Percentiles rank a stretch among this genome's conserved stretches.
These are phyloP conservation scores for Simplicillium sp. DNA, from an alignment of 2,329 filamentous ascomycete species.

Conservation along the genomic window DNA sequence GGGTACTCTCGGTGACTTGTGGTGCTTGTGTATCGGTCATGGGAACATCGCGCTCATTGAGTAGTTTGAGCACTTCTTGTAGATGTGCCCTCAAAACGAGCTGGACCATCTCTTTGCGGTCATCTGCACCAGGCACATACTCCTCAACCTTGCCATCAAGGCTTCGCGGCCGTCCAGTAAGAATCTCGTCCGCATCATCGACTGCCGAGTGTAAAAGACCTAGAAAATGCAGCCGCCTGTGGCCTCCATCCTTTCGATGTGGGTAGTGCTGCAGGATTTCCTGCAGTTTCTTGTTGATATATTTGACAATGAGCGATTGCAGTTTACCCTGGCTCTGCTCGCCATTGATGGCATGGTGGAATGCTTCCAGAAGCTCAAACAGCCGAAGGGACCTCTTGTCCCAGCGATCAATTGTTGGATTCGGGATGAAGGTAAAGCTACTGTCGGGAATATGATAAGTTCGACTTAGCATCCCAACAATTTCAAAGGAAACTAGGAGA, in stretches of 20 bases:
- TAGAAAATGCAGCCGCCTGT: conserved; percentile 23
- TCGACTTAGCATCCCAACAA: conserved; percentile 47
- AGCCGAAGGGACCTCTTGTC: conserved; percentile 38
- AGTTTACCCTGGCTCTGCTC: conserved; percentile 9
- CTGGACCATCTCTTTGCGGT: conserved; percentile 26
- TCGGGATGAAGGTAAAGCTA: conserved; percentile 44
- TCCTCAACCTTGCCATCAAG: background rate
- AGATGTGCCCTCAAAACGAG: conserved; percentile 39
- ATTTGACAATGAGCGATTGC: conserved; percentile 13
- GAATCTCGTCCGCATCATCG: conserved; percentile 30
- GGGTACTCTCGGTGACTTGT: conserved; percentile 9
- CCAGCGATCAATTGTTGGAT: conserved; percentile 46
- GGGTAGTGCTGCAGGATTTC: conserved; percentile 13
- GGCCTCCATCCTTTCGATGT: conserved; percentile 8
- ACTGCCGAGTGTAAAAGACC: conserved; percentile 29
- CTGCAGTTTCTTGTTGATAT: conserved; percentile 16
- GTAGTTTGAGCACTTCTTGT: conserved; percentile 35
- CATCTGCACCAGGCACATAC: conserved; percentile 2
- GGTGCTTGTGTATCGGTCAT: conserved; percentile 13
- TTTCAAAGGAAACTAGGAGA: conserved; percentile 43
- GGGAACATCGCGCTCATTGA: conserved; percentile 30
- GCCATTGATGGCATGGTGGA: conserved; percentile 17
- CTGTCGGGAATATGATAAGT: conserved; percentile 39
- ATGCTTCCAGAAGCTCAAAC: conserved; percentile 29
- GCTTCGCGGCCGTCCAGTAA: conserved; percentile 18